These are phyloP conservation scores for Botrytis sinoallii DNA, from an alignment of 2,329 filamentous ascomycete species.

Conservation along the genomic window DNA sequence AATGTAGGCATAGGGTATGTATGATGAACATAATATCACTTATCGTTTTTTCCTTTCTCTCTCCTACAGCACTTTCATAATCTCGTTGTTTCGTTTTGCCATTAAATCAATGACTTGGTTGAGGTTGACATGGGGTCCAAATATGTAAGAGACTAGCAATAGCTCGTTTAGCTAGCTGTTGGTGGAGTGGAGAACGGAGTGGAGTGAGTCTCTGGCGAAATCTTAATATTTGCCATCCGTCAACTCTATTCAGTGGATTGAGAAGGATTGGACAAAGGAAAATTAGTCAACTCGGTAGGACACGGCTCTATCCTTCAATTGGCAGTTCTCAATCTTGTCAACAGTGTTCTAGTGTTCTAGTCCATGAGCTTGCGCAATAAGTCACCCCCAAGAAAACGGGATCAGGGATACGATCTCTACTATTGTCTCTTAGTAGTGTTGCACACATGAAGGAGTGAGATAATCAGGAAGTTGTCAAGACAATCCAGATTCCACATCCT, in stretches of 20 bases:
- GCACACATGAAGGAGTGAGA: conserved; percentile 4
- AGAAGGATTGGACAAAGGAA: conserved; percentile 4
- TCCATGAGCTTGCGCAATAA: conserved; percentile 15
- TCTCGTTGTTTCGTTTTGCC: not conserved
- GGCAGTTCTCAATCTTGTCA: conserved; percentile 9
- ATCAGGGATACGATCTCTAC: conserved; percentile 1
- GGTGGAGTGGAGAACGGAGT: not conserved
- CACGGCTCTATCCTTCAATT: conserved; percentile 11
- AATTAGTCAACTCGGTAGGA: not conserved
- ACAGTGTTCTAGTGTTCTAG: not conserved
- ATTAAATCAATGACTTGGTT: not conserved
- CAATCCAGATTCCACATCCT: not conserved
- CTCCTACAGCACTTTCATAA: not conserved
- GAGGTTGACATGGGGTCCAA: conserved; percentile 3
- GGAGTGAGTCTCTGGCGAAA: conserved; percentile 1
- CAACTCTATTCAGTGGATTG: not conserved
- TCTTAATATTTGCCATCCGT: conserved; percentile 2
- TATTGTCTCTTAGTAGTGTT: conserved; percentile 4
- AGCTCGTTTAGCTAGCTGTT: not conserved
- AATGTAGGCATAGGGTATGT: not conserved
- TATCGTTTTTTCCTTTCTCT: not conserved
- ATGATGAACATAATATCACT: not conserved
- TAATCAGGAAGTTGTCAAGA: conserved; percentile 15
- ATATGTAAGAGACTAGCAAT: not conserved
- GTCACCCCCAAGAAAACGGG: not conserved